Conservation (phyloP, 192 early-diverging fungal genomes). For the Backusella sp. region DNA sequence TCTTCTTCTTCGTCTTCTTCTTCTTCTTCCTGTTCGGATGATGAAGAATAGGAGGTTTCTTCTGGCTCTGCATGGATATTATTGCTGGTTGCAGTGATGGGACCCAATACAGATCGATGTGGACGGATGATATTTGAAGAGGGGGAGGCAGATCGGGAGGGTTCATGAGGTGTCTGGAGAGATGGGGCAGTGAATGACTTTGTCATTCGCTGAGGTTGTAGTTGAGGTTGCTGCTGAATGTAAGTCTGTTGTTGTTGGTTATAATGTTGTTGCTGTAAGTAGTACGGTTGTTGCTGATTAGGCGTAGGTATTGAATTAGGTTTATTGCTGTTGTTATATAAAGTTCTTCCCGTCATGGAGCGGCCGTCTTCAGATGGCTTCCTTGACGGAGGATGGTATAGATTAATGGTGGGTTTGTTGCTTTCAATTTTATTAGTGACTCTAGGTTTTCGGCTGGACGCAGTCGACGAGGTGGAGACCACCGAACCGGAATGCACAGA, state of each 20-base stretch:
- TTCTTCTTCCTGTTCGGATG: background rate
- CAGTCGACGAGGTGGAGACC: background rate
- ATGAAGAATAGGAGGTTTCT: background rate
- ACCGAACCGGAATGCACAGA: background rate
- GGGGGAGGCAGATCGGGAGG: background rate
- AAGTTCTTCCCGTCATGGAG: background rate
- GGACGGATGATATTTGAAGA: background rate
- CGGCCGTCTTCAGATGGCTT: background rate
- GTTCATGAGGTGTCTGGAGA: background rate
- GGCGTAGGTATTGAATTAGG: background rate
- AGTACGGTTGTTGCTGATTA: background rate
- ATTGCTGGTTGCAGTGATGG: constrained; percentile 1
- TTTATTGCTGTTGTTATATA: constrained; percentile 1
- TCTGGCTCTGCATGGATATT: background rate
- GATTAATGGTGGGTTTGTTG: constrained; percentile 4
- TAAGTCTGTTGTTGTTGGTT: background rate
- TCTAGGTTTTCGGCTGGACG: constrained; percentile 1
- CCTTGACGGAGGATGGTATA: constrained; percentile 15
- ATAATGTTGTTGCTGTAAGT: background rate
- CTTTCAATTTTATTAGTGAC: background rate
- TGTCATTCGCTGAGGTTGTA: constrained; percentile 2
- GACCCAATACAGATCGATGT: constrained; percentile 6
- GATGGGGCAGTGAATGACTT: background rate
- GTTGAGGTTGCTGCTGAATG: background rate
- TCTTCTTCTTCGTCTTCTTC: background rate